A percentile compares a stretch with the other conserved stretches of the same genome.
phyloP scores from a whole-genome alignment of 2,329 filamentous ascomycete species.

The Fusarium proliferatum region DNA sequence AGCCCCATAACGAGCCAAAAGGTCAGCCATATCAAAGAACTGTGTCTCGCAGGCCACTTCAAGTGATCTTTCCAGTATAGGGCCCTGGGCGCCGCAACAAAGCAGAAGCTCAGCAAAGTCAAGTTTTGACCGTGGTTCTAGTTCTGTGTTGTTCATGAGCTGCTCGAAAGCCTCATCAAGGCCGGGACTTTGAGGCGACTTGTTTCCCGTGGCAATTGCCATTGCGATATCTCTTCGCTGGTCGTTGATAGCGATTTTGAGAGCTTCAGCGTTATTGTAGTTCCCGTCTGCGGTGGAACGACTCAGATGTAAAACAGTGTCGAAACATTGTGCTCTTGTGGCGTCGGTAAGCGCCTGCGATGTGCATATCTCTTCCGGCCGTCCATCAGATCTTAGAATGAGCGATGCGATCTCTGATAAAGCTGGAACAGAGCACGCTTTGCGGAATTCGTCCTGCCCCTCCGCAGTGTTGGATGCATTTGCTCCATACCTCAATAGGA shows the following conservation, averaged over 20 bases:
- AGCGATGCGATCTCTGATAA: conserved; percentile 60
- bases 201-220: conserved; percentile 64
- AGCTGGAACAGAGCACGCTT: conserved; percentile 59
- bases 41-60: conserved; percentile 60
- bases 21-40: conserved; percentile 64
- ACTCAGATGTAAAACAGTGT: conserved; percentile 62
- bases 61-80: conserved; percentile 60
- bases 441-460: conserved; percentile 64
- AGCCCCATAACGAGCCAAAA: conserved; percentile 65
- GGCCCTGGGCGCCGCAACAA: conserved; percentile 67
- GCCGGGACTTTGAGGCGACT: conserved; percentile 60
- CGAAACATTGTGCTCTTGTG: conserved; percentile 59
- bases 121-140: conserved; percentile 62
- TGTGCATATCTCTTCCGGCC: conserved; percentile 55
- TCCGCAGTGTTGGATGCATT: conserved; percentile 59
- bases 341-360: conserved; percentile 66
- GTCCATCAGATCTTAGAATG: conserved; percentile 61
- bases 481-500: conserved; percentile 64
- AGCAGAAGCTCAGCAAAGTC: conserved; percentile 66
- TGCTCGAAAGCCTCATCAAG: conserved; percentile 63
- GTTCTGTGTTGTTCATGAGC: conserved; percentile 58
- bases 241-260: conserved; percentile 61
- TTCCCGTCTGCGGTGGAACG: conserved; percentile 65
- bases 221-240: conserved; percentile 65
- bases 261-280: conserved; percentile 62